phyloP scores from a whole-genome alignment of 2,329 filamentous ascomycete genomes.

The Diaporthe vexans region DNA sequence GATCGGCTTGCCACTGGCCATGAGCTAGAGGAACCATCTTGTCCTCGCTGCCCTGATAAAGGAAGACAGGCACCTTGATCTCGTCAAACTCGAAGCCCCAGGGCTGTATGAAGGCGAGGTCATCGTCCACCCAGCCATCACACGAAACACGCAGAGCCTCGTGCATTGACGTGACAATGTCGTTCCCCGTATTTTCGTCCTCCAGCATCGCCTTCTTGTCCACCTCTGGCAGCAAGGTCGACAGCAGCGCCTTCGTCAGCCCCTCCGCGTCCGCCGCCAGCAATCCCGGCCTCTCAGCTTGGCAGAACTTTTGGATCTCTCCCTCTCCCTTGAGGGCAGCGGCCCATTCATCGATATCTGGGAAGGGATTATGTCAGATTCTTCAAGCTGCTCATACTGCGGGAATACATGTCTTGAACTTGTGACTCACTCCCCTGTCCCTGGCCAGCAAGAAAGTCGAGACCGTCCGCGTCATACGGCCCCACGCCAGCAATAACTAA shows the following conservation, averaged over 20 bases:
- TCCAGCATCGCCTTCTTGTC: conserved; percentile 36
- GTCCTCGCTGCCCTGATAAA: conserved; percentile 46
- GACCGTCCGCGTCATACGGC: conserved; percentile 24
- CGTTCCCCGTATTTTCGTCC: conserved; percentile 15
- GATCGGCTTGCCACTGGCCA: conserved; percentile 45
- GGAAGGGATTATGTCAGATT: background rate
- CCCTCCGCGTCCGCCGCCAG: conserved; percentile 9
- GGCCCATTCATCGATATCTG: conserved; percentile 35
- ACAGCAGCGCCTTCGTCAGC: conserved; percentile 32
- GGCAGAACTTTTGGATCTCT: conserved; percentile 14
- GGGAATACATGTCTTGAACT: background rate
- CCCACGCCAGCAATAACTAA: conserved; percentile 27
- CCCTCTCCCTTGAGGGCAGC: conserved; percentile 35
- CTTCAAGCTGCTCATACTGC: background rate
- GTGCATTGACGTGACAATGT: conserved; percentile 19
- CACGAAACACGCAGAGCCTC: conserved; percentile 42
- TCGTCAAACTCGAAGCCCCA: conserved; percentile 47
- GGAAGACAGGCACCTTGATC: conserved; percentile 44
- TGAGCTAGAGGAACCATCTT: conserved; percentile 46
- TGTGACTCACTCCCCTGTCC: conserved; percentile 34
- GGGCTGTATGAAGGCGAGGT: conserved; percentile 43
- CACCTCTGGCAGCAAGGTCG: conserved; percentile 32
- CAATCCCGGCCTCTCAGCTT: conserved; percentile 26
- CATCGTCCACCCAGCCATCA: conserved; percentile 48
- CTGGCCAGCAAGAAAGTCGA: conserved; percentile 36